Evolutionary conservation across 768 basidiomycete genomes (phyloP).

Genomic region (Leccinum longicurvipes): DNA sequence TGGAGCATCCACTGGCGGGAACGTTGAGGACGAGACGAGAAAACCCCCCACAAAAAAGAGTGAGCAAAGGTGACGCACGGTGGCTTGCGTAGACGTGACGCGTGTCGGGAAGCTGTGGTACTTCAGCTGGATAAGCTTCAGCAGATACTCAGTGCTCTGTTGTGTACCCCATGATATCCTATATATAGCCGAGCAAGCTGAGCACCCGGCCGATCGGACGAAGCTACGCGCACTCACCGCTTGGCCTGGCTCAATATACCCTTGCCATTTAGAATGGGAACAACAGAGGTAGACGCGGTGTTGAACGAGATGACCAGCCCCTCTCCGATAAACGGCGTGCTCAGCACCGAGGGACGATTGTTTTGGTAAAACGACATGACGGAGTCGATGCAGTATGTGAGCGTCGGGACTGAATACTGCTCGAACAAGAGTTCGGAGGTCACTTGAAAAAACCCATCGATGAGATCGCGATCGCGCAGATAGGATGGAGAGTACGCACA

Average conservation of each 20-base stretch:
- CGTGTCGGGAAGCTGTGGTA: constrained; percentile 91
- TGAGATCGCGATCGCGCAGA: neutral
- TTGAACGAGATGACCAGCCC: constrained; percentile 91
- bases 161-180: constrained; percentile 94
- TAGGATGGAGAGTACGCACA: constrained; percentile 46
- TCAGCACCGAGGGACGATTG: constrained; percentile 37
- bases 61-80: constrained; percentile 43
- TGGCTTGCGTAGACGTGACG: constrained; percentile 72
- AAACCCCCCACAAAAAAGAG: neutral
- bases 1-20: constrained; percentile 83
- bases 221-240: constrained; percentile 51
- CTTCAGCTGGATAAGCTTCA: constrained; percentile 93
- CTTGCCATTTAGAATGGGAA: constrained; percentile 81
- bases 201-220: neutral
- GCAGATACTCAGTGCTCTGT: constrained; percentile 87
- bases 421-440: constrained; percentile 98
- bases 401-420: constrained; percentile 78
- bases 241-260: constrained; percentile 85
- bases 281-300: constrained; percentile 84
- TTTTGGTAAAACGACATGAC: constrained; percentile 92
- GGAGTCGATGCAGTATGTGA: constrained; percentile 86
- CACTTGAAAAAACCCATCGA: constrained; percentile 44
- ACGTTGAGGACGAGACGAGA: neutral
- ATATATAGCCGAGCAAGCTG: neutral
- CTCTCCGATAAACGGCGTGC: constrained; percentile 50